Conservation (phyloP, 1,139 yeast species). For the Yarrowia galli region DNA sequence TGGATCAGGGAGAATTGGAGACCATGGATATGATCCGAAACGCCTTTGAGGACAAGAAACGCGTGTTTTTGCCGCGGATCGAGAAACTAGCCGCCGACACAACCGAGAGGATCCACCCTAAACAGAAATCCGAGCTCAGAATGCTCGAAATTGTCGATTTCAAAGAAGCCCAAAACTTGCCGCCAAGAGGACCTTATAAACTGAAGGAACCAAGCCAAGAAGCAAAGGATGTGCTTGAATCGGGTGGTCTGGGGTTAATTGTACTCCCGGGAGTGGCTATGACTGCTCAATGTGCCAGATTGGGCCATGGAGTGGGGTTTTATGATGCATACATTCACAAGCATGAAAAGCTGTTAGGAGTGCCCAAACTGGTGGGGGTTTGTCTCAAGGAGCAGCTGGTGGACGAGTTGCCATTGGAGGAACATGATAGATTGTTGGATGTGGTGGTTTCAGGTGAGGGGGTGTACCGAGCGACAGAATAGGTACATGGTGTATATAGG, state of each 20-base stretch:
- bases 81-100: conserved; percentile 40
- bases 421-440: conserved; percentile 74
- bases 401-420: conserved; percentile 65
- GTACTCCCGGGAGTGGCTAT: conserved; percentile 90
- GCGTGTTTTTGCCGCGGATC: conserved; percentile 52
- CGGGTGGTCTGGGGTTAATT: conserved; percentile 67
- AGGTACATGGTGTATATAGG: neutral
- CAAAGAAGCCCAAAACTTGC: conserved; percentile 56
- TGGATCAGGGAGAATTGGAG: conserved; percentile 68
- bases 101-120: conserved; percentile 45
- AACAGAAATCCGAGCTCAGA: conserved; percentile 60
- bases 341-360: conserved; percentile 52
- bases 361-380: conserved; percentile 61
- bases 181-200: conserved; percentile 73
- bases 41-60: conserved; percentile 56
- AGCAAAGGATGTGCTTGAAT: conserved; percentile 49
- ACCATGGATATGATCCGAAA: conserved; percentile 60
- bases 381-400: conserved; percentile 77
- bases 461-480: neutral
- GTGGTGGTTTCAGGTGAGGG: conserved; percentile 57
- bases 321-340: conserved; percentile 79
- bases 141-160: conserved; percentile 61
- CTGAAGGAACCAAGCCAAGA: conserved; percentile 68
- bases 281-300: conserved; percentile 59
- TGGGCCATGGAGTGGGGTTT: conserved; percentile 95